A percentile compares a stretch with the other conserved stretches of the same genome.
phyloP scores from a whole-genome alignment of 139 green algal species.

The Asterochloris sp. region DNA sequence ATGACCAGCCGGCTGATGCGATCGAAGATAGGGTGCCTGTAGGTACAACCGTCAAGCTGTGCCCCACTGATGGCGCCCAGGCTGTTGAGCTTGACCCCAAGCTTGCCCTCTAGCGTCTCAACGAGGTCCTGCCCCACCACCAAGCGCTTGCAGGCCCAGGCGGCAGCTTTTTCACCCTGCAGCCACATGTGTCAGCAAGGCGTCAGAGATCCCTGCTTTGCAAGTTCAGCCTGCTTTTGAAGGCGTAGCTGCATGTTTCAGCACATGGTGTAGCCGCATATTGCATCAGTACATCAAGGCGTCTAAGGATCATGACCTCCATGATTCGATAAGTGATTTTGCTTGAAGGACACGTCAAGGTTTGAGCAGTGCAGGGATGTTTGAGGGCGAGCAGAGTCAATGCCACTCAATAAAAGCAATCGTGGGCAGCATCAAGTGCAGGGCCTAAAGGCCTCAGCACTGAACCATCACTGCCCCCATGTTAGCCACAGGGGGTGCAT shows the following conservation, averaged over 20 bases:
- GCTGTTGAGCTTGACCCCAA: constrained; percentile 45
- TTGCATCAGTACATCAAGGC: neutral
- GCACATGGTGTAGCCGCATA: neutral
- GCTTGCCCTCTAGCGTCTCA: constrained; percentile 61
- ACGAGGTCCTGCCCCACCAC: constrained; percentile 82
- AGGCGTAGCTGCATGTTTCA: neutral
- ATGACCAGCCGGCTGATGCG: constrained; percentile 79
- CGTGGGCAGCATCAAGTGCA: no score
- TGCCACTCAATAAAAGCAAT: no score
- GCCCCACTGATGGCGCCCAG: constrained; percentile 59
- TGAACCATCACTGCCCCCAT: no score
- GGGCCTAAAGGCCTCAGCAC: no score
- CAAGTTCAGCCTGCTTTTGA: no score
- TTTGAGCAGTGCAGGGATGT: no score
- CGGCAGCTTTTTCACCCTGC: constrained; percentile 34
- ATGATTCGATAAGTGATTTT: neutral
- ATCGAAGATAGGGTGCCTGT: constrained; percentile 90
- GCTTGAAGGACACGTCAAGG: no score
- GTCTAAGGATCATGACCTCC: no score
- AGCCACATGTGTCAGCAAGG: neutral
- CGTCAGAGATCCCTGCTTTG: no score
- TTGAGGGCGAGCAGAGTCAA: no score
- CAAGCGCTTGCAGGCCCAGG: constrained; percentile 41
- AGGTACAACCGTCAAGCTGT: constrained; percentile 76
- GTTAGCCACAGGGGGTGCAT: no score